Evolutionary conservation across 106 monocot genomes (phyloP), one percentile per base, ranked within the genome.

Genomic region (Phalaenopsis equestris): DNA sequence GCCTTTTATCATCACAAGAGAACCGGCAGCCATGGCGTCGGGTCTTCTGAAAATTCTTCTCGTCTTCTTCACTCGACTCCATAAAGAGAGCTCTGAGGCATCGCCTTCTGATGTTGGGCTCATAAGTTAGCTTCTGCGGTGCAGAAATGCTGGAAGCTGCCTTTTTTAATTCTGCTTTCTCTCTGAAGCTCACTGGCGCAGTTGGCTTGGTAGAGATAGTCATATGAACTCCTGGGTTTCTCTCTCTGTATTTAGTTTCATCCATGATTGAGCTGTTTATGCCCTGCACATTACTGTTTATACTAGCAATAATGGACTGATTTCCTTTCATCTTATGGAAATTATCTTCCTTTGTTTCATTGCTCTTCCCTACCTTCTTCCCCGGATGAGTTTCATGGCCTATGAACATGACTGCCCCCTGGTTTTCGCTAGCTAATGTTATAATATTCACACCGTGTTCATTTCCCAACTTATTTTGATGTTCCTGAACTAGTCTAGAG

Each of bases 361-460:
- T 30, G 49, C n/a, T 78, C 49, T 30, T 78, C 8, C 48, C 43
- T 38, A 42, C 8, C 58, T 67, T 41, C 30, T 77, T 80, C 4
- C 6, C 30, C 7, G 38, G 2, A 17, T 18, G 10, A 6, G n/a
- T 24, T 12, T 86, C 79, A 14, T 45, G 24, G 19, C 79, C 76
- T 37, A 91, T 80, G 10, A 81, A 72, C 93, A 93, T 93, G 24
- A 84, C 79, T 75, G 96, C 93, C 64, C 96, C 96, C 23, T 64
- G 84, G 84, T 93, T 96, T 64, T 93, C 86, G 18, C 96, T 93
- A 49, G 96, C 91, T 14, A 96, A 79, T 3, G 93, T 96, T 61
- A 93, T 82, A 6, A 93, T 83, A 9, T 72, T 88, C 43, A 88
- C 82, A 2, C 79, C 83, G 46, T 81, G 83, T 46, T 80, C 87